These are phyloP conservation scores for Zygosaccharomyces rouxii DNA, from an alignment of 805 yeast genomes.

Conservation along the genomic window DNA sequence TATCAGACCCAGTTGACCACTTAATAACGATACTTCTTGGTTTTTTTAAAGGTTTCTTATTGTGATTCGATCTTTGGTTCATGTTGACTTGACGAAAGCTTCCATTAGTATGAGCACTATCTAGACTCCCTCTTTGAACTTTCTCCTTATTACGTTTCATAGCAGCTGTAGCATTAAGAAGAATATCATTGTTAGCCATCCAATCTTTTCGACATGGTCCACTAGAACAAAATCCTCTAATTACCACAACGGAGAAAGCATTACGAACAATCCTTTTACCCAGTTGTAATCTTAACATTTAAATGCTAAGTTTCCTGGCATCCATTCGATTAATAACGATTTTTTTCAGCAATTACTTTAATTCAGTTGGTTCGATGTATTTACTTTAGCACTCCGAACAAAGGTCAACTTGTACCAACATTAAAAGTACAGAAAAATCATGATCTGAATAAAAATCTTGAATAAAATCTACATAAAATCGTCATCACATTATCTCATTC, in stretches of 20 bases:
- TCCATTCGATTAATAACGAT: not conserved
- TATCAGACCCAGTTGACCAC: conserved; percentile 32
- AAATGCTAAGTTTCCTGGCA: not conserved
- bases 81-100: not conserved
- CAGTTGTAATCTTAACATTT: conserved; percentile 5
- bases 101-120: not conserved
- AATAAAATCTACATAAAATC: not conserved
- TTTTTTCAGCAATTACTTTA: too few relatives aligned
- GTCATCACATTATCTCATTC: not conserved
- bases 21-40: conserved; percentile 15
- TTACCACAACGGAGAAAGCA: not conserved
- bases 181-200: conserved; percentile 18
- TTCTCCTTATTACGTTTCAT: conserved; percentile 8
- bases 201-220: conserved; percentile 6
- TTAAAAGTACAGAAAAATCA: not conserved
- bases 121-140: not conserved
- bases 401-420: not conserved
- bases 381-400: too few relatives aligned
- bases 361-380: too few relatives aligned
- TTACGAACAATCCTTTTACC: not conserved
- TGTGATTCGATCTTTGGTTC: not conserved
- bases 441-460: not conserved
- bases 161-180: conserved; percentile 17
- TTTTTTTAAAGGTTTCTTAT: not conserved
- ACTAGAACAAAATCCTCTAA: conserved; percentile 3